phyloP scores from a whole-genome alignment of 1,139 yeast genomes.

The Saccharomyces hybrid region DNA sequence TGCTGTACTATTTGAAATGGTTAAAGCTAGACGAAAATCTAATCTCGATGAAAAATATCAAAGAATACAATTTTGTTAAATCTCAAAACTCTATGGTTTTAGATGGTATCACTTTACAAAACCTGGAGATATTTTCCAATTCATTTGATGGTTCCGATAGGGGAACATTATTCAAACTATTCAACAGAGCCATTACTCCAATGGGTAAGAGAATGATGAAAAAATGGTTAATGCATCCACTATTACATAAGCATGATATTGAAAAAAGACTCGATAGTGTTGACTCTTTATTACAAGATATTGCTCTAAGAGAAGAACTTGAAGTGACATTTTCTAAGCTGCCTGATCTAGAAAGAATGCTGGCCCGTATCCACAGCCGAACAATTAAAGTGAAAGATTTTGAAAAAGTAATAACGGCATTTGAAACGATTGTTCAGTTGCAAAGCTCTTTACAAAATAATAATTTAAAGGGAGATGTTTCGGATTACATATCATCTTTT shows the following conservation, averaged over 20 bases:
- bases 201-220: conserved; percentile 85
- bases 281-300: conserved; percentile 58
- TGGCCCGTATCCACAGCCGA: conserved; percentile 86
- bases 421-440: conserved; percentile 49
- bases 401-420: conserved; percentile 73
- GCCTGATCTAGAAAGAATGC: conserved; percentile 84
- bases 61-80: conserved; percentile 59
- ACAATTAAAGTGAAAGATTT: conserved; percentile 73
- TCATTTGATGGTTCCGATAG: conserved; percentile 84
- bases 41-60: conserved; percentile 72
- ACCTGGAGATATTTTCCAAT: conserved; percentile 80
- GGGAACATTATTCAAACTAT: conserved; percentile 75
- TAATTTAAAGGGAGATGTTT: conserved; percentile 46
- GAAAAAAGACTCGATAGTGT: conserved; percentile 75
- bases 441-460: conserved; percentile 39
- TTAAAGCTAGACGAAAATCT: conserved; percentile 69
- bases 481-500: conserved; percentile 40
- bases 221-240: conserved; percentile 85
- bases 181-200: conserved; percentile 80
- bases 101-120: conserved; percentile 88
- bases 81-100: conserved; percentile 61
- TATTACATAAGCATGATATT: conserved; percentile 52
- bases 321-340: conserved; percentile 53
- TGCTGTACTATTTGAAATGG: conserved; percentile 68
- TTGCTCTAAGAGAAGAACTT: conserved; percentile 47